Percentiles rank a stretch among this genome's conserved stretches.
Evolutionary conservation across 2,329 filamentous ascomycete genomes (phyloP).

Genomic region (Pleoardoris graminearum): DNA sequence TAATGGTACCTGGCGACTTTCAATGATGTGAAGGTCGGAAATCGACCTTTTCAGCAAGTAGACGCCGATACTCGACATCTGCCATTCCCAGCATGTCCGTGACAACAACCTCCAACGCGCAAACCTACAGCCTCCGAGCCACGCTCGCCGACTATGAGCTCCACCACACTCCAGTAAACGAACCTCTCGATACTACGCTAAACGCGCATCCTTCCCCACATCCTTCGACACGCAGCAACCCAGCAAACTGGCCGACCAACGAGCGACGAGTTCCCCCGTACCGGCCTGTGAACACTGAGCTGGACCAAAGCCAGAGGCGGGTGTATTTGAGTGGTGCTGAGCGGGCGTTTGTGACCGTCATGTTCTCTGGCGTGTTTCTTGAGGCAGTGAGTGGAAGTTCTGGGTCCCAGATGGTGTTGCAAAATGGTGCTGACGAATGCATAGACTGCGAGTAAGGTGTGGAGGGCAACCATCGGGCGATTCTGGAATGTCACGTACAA

Average conservation of each 20-base stretch:
- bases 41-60: not conserved
- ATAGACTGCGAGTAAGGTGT: conserved; percentile 50
- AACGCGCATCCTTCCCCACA: conserved; percentile 35
- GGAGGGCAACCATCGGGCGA: conserved; percentile 56
- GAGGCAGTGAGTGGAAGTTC: conserved; percentile 46
- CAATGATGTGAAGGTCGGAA: not conserved
- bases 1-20: not conserved
- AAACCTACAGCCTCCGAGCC: conserved; percentile 41
- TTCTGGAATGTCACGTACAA: conserved; percentile 56
- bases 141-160: conserved; percentile 54
- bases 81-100: conserved; percentile 46
- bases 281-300: conserved; percentile 50
- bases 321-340: conserved; percentile 52
- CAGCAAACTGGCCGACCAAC: conserved; percentile 52
- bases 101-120: conserved; percentile 49
- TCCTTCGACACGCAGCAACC: conserved; percentile 22
- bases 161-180: conserved; percentile 43
- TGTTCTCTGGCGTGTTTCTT: conserved; percentile 55
- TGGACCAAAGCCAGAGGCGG: conserved; percentile 49
- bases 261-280: conserved; percentile 54
- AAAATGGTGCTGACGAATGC: conserved; percentile 1
- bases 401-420: not conserved
- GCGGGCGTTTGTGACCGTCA: conserved; percentile 53
- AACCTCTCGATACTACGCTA: conserved; percentile 28
- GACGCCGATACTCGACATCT: not conserved